Evolutionary conservation across 495 filamentous ascomycete species (phyloP).

Genomic region (Neurospora sp.): DNA sequence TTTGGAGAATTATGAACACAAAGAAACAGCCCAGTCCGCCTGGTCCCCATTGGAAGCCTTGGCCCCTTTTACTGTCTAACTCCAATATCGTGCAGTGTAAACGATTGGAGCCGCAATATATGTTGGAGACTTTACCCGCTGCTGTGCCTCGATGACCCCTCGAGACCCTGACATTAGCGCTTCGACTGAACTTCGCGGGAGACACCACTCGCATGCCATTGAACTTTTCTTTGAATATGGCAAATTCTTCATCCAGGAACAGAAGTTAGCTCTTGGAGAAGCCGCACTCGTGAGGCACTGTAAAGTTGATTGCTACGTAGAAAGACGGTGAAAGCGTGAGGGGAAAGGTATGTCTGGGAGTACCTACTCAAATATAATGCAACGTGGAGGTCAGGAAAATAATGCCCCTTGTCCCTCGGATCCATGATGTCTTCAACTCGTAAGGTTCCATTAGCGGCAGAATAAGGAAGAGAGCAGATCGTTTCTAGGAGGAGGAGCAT

Average conservation of each 20-base stretch:
- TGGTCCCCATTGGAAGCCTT: not conserved
- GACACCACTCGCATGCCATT: not conserved
- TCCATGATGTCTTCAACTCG: not conserved
- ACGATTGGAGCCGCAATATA: not conserved
- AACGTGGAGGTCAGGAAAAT: no score
- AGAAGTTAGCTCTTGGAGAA: not conserved
- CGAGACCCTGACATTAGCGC: not conserved
- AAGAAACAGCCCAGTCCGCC: not conserved
- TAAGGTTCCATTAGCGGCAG: not conserved
- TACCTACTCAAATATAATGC: no score
- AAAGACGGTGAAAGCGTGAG: not conserved
- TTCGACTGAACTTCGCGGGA: not conserved
- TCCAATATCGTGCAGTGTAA: not conserved
- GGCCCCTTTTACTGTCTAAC: not conserved
- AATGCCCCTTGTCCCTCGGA: not conserved
- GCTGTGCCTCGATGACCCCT: not conserved
- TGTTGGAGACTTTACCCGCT: not conserved
- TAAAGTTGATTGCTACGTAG: not conserved
- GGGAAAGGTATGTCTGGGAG: no score
- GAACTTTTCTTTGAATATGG: not conserved
- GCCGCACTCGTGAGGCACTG: not conserved
- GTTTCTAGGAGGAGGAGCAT: not conserved
- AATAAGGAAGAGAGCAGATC: fast-evolving
- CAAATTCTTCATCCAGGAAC: not conserved
- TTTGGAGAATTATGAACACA: not conserved